Percentiles rank a stretch among this genome's conserved stretches.
Evolutionary conservation across 2,329 filamentous ascomycete species (phyloP).

Genomic region (Aspergillus fijiensis): DNA sequence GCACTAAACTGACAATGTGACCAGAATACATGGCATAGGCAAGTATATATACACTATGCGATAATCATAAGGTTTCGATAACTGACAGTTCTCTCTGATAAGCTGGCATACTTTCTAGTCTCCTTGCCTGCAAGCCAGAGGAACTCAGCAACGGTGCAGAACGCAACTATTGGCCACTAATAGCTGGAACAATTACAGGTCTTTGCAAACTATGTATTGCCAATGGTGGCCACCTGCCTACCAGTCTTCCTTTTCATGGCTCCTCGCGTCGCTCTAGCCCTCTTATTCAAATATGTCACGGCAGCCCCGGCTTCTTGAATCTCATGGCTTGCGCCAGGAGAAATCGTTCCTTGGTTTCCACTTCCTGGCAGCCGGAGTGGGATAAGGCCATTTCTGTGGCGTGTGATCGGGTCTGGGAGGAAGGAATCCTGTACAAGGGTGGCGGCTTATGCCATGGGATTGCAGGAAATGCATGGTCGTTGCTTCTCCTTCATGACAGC

Average conservation of each 20-base stretch:
- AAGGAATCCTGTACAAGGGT: slow-evolving; percentile 44
- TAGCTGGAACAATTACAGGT: slow-evolving; percentile 38
- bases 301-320: slow-evolving; percentile 39
- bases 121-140: slow-evolving; percentile 36
- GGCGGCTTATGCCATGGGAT: slow-evolving; percentile 44
- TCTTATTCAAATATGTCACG: slow-evolving; percentile 45
- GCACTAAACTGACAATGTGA: background rate
- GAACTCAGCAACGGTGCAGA: slow-evolving; percentile 28
- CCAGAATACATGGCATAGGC: slow-evolving; percentile 33
- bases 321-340: slow-evolving; percentile 36
- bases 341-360: slow-evolving; percentile 24
- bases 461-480: slow-evolving; percentile 43
- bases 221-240: slow-evolving; percentile 40
- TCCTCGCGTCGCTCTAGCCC: slow-evolving; percentile 22
- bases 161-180: slow-evolving; percentile 29
- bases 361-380: slow-evolving; percentile 41
- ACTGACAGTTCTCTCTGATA: background rate
- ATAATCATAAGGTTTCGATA: background rate
- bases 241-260: slow-evolving; percentile 32
- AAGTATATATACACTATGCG: background rate
- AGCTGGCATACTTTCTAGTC: slow-evolving; percentile 40
- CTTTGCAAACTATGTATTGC: slow-evolving; percentile 38
- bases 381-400: slow-evolving; percentile 35
- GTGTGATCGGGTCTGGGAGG: slow-evolving; percentile 40
- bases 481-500: slow-evolving; percentile 38